Base-by-base conservation (phyloP, 1,139 yeast species). In the Yamadazyma trypodendri region DNA sequence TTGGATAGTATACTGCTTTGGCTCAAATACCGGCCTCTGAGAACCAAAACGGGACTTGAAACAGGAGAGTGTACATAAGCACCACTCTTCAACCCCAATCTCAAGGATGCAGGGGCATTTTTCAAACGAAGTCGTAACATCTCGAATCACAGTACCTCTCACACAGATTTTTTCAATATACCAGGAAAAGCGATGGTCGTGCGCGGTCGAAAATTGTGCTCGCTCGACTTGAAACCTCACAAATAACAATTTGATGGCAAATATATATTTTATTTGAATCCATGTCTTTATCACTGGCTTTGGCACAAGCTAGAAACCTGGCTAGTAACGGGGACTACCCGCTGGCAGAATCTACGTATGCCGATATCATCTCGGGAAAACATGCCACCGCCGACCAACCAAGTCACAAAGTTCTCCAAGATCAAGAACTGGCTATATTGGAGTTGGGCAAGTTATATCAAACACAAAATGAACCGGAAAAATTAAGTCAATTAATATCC, bases 391-490 rank as follows among this genome's bases (percentile, higher is more conserved):
- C 33, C 13, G 49, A 36, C 6, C 36, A 36, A 12, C 44, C 52
- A 2, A 18, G 44, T 15, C 44, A 41, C 20, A 46, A 46, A 20
- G 27, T 39, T 2, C 44, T 46, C 24, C 52, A 70, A 50, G 75
- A 73, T 43, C 84, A 81, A 55, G 92, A 84, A 54, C 54, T 69
- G 8, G 76, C 86, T 31, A 80, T 84, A 32, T 54, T 77, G 36
- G 87, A 81, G 51, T 62, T 84, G 51, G 89, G 87, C 21, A 69
- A 72, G 41, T 52, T 84, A 14, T 84, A 80, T 55, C 72, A 73
- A 43, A 50, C 53, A 1, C 60, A 63, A 24, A 51, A 65, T 9
- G 69, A 78, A 36, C 67, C 74, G 16, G 66, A 61, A 5, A 75
- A 80, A 49, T 72, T 92, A 37, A 68, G 75, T 13, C 66, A 65